Base-by-base conservation (phyloP, 73 alveolate genomes). In the Paramecium pentaurelia region DNA sequence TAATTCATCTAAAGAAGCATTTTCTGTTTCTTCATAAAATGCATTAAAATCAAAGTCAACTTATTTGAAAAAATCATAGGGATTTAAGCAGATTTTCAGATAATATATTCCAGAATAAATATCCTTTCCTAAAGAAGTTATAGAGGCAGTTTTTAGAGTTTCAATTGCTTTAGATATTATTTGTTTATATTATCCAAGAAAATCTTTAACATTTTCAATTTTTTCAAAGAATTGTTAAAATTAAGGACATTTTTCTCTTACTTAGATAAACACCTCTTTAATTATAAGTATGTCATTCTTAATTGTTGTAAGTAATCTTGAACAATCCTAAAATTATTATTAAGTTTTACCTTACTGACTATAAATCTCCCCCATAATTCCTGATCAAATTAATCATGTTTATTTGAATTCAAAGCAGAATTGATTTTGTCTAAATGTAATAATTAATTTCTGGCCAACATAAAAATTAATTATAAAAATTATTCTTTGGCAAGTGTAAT, bases 11-110 rank as follows among this genome's bases (percentile, higher is more conserved):
- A 71, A 45, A 5, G 86, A 12, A 38, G 32, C 49, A 71, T 89
- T 58, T 51, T 89, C 94, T 16, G 58, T 71, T 16, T 89, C 94
- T 73, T 89, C 94, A 89, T 89, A 89, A 60, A 89, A 89, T 28
- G 42, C 58, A 71, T 89, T 89, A 58, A 71, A 71, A 47, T 89
- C 86, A 40, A 89, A 89, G 9, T 58, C 71, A 12, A 83, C 71
- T 14, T 18, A 45, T 73, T 70, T 89, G 77, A 89, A 89, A 25
- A 12, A 44, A 9, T 71, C 86, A 47, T 44, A 89, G 1, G 92
- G 92, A 45, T 89, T 70, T 34, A 70, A 36, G 42, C 94, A 88
- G 42, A 88, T 80, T 9, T 40, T 89, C 34, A 89, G 49, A 30
- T 73, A 71, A 73, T 9, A 80, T 2, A 80, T 45, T n/a, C 75